phyloP scores from a whole-genome alignment of 768 basidiomycete genomes.

The Psilocybe sp. region DNA sequence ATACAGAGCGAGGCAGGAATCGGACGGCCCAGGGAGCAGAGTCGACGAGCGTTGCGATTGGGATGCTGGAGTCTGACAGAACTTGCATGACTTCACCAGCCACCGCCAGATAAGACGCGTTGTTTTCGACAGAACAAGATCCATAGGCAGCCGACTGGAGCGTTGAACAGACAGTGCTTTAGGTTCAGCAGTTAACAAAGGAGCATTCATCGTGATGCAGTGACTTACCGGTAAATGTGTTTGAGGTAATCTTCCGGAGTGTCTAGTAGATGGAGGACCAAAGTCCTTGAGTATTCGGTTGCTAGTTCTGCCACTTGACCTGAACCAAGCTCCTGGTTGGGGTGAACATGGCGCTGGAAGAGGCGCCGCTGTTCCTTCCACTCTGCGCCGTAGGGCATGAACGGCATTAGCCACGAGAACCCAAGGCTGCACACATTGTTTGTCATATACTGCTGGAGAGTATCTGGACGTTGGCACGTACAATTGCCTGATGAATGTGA shows the following conservation, averaged over 20 bases:
- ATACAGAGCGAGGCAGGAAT: constrained; percentile 9
- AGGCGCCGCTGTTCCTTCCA: constrained; percentile 38
- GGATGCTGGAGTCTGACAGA: constrained; percentile 26
- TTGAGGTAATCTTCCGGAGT: constrained; percentile 33
- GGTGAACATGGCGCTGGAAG: constrained; percentile 38
- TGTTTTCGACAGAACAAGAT: constrained; percentile 29
- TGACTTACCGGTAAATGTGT: constrained; percentile 32
- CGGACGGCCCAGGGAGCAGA: constrained; percentile 21
- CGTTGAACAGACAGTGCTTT: constrained; percentile 35
- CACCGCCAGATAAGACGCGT: constrained; percentile 38
- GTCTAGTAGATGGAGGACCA: constrained; percentile 29
- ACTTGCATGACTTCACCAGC: constrained; percentile 32
- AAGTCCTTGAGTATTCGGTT: constrained; percentile 21
- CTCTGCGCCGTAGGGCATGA: constrained; percentile 33
- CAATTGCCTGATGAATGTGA: constrained; percentile 17
- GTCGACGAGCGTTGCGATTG: constrained; percentile 39
- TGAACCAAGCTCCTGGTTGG: constrained; percentile 17
- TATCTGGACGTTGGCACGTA: constrained; percentile 2
- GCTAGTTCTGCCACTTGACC: constrained; percentile 20
- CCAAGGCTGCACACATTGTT: constrained; percentile 28
- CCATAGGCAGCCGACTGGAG: constrained; percentile 42
- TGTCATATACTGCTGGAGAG: background rate
- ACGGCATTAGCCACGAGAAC: constrained; percentile 32
- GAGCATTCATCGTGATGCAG: too few relatives aligned
- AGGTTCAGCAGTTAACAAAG: background rate